These are phyloP conservation scores for Hibiscus syriacus DNA, from an alignment of 345 rosid genomes.

Conservation along the genomic window DNA sequence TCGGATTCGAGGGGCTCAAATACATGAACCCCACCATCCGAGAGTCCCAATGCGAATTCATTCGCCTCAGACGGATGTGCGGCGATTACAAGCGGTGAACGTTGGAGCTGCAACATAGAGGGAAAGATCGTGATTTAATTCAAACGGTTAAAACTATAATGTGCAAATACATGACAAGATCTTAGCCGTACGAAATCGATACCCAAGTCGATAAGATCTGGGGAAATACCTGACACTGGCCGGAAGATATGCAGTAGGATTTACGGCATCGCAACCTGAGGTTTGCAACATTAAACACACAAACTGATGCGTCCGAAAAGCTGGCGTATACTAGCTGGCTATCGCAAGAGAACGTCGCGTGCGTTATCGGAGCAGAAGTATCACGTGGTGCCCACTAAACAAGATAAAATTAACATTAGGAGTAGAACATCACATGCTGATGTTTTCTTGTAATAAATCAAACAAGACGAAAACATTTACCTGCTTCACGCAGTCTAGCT, in stretches of 20 bases:
- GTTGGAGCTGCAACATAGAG: conserved; percentile 47
- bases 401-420: background rate
- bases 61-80: conserved; percentile 96
- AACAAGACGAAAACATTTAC: conserved; percentile 23
- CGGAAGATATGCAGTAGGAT: conserved; percentile 69
- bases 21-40: conserved; percentile 93
- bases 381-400: conserved; percentile 74
- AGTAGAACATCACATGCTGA: background rate
- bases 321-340: conserved; percentile 87
- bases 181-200: background rate
- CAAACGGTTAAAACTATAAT: background rate
- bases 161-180: background rate
- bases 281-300: conserved; percentile 70
- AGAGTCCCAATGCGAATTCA: conserved; percentile 85
- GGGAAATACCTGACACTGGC: conserved; percentile 58
- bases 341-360: conserved; percentile 93
- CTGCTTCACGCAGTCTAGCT: conserved; percentile 86
- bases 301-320: conserved; percentile 77
- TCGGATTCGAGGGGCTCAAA: conserved; percentile 94
- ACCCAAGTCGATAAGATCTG: background rate
- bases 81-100: conserved; percentile 83
- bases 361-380: conserved; percentile 71
- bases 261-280: conserved; percentile 78
- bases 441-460: background rate
- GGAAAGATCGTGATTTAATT: too few relatives aligned